Conservation (phyloP, 257 asterid genomes). For the Leonotis leonurus region DNA sequence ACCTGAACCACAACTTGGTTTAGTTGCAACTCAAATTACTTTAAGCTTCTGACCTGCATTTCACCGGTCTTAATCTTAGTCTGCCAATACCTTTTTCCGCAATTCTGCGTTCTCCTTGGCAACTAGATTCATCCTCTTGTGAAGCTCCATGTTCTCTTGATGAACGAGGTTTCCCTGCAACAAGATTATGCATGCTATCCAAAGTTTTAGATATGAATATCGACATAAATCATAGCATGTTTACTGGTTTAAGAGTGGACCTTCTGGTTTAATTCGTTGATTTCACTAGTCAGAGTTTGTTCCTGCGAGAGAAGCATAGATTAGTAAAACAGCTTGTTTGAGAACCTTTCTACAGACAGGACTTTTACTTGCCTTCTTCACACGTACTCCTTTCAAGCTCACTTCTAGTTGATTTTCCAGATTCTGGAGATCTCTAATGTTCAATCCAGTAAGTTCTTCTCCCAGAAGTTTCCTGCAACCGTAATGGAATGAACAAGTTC, state of each 20-base stretch:
- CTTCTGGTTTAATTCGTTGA: conserved; percentile 52
- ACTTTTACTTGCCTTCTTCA: conserved; percentile 35
- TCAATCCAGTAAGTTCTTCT: conserved; percentile 50
- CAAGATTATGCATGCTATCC: conserved; percentile 11
- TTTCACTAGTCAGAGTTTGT: conserved; percentile 39
- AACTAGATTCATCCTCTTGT: conserved; percentile 38
- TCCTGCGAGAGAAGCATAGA: conserved; percentile 35
- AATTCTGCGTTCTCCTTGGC: conserved; percentile 41
- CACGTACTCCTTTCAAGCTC: conserved; percentile 54
- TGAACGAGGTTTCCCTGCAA: conserved; percentile 49
- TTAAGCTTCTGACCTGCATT: background rate
- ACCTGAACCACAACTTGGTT: conserved; percentile 28
- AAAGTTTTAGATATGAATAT: background rate
- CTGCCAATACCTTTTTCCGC: conserved; percentile 44
- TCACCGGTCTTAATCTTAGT: background rate
- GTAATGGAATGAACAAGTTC: too few species aligned
- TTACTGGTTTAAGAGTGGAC: conserved; percentile 24
- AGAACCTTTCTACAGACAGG: background rate
- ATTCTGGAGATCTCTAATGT: conserved; percentile 40
- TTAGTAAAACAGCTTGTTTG: background rate
- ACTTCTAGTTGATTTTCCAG: conserved; percentile 53
- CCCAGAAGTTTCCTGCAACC: conserved; percentile 61
- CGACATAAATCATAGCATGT: background rate
- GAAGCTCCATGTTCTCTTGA: conserved; percentile 49
- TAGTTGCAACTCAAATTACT: background rate